phyloP scores from a whole-genome alignment of 176 grass and related monocot genomes.

The Lolium rigidum region DNA sequence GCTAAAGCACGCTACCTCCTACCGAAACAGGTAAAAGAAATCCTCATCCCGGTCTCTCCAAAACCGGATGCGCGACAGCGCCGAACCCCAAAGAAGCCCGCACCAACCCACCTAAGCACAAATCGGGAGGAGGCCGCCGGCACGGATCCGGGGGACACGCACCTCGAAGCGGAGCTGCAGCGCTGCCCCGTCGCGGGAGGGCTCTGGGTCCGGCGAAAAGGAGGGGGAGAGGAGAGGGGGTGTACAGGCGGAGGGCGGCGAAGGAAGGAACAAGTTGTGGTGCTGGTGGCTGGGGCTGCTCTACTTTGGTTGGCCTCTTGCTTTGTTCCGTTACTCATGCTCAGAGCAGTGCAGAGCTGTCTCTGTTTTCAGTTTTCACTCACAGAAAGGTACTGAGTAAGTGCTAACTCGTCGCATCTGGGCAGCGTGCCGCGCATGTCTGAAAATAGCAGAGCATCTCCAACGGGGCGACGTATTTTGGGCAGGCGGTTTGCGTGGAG shows the following conservation, averaged over 20 bases:
- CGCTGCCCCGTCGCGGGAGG: neutral
- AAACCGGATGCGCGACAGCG: neutral
- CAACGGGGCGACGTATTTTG: no score
- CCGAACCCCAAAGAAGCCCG: neutral
- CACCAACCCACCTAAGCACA: neutral
- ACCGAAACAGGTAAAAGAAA: neutral
- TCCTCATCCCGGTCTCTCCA: neutral
- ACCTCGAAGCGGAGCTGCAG: constrained; percentile 21
- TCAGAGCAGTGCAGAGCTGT: neutral
- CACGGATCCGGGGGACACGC: constrained; percentile 29
- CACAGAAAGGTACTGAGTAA: neutral
- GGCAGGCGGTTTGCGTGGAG: no score
- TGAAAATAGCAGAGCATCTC: no score
- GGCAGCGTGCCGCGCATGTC: neutral
- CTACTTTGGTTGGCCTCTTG: neutral
- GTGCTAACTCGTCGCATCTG: neutral
- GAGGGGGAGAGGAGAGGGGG: neutral
- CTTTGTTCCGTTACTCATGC: neutral
- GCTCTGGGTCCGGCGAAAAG: neutral
- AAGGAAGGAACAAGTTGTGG: constrained; percentile 24
- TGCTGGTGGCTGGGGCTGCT: neutral
- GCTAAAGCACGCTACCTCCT: neutral
- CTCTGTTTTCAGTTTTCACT: neutral
- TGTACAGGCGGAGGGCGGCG: neutral
- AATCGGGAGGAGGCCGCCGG: neutral